phyloP scores from a whole-genome alignment of 768 basidiomycete species.

The Podaxis sp. region DNA sequence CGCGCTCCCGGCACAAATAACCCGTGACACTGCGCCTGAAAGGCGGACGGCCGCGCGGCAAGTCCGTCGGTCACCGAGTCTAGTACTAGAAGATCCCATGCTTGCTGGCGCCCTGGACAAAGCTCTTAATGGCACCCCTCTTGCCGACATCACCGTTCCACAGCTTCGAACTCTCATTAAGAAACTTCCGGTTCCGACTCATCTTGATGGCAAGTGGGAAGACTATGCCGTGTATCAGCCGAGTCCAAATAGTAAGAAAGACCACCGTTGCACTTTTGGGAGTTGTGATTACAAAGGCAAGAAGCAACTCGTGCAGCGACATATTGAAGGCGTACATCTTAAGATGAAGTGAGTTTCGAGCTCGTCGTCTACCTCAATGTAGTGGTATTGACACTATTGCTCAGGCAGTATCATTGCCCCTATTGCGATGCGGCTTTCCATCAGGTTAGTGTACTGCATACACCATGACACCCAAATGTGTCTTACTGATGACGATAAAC shows the following conservation, averaged over 20 bases:
- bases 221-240: constrained; percentile 11
- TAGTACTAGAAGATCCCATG: neutral
- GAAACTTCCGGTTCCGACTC: neutral
- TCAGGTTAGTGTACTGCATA: constrained; percentile 3
- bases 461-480: neutral
- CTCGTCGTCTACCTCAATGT: neutral
- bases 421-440: constrained; percentile 2
- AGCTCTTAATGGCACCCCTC: neutral
- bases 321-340: constrained; percentile 62
- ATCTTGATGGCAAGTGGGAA: constrained; percentile 13
- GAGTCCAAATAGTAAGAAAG: constrained; percentile 5
- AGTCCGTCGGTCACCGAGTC: constrained; percentile 3
- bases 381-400: neutral
- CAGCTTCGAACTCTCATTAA: constrained; percentile 1
- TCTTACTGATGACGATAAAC: neutral
- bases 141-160: neutral
- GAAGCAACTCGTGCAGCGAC: constrained; percentile 68
- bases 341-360: constrained; percentile 48
- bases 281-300: constrained; percentile 20
- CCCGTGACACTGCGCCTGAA: neutral
- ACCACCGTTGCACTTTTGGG: constrained; percentile 7
- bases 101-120: neutral
- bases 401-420: constrained; percentile 23
- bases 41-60: neutral
- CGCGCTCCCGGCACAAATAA: neutral